These are phyloP conservation scores for Aureobasidium sp. DNA, from an alignment of 2,329 filamentous ascomycete genomes.

Conservation along the genomic window DNA sequence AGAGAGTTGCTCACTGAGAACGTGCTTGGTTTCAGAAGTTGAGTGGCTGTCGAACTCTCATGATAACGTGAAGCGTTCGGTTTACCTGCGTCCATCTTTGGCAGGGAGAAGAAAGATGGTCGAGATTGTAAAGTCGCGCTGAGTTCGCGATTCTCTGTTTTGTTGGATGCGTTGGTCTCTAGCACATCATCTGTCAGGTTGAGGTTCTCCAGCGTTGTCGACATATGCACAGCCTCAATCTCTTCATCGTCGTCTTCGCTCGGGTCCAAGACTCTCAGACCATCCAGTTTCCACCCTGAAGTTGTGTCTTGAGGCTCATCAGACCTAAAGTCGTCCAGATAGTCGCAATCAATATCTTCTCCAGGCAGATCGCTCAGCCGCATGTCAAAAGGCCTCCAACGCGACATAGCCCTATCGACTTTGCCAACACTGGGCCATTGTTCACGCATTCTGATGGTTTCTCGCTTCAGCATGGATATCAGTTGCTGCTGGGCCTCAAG, in stretches of 20 bases:
- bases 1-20: constrained; percentile 38
- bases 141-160: background rate
- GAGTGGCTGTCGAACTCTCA: background rate
- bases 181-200: background rate
- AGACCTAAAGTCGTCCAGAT: constrained; percentile 29
- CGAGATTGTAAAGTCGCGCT: background rate
- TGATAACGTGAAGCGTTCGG: background rate
- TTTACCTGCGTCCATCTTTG: background rate
- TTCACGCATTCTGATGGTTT: constrained; percentile 22
- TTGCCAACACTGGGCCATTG: constrained; percentile 35
- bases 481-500: constrained; percentile 26
- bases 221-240: constrained; percentile 16
- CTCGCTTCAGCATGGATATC: constrained; percentile 28
- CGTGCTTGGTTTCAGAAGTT: constrained; percentile 26
- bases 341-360: constrained; percentile 34
- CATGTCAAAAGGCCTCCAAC: constrained; percentile 40
- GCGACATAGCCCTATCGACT: constrained; percentile 31
- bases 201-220: background rate
- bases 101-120: background rate
- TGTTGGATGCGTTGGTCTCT: background rate
- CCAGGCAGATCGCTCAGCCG: constrained; percentile 31
- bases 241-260: constrained; percentile 31
- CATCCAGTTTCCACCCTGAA: constrained; percentile 41
- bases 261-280: constrained; percentile 36
- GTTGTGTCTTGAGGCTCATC: constrained; percentile 30